phyloP scores from a whole-genome alignment of 179 eudicot genomes.

The Dionaea muscipula region DNA sequence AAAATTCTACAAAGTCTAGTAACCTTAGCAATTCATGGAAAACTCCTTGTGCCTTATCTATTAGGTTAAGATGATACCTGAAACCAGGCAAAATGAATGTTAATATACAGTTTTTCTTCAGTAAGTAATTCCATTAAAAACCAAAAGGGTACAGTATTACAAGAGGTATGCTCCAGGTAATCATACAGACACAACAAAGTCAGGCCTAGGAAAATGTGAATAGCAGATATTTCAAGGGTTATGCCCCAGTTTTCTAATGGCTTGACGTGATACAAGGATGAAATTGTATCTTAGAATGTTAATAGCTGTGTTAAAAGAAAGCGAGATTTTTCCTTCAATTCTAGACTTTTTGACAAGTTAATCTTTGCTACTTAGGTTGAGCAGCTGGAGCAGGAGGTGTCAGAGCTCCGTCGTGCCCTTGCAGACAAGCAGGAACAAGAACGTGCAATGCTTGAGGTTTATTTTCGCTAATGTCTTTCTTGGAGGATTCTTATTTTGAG shows the following conservation, averaged over 20 bases:
- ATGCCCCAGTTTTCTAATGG: no score
- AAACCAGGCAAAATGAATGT: no score
- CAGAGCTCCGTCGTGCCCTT: slow-evolving; percentile 61
- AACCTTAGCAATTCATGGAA: not conserved
- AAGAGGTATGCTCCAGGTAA: no score
- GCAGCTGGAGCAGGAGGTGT: slow-evolving; percentile 68
- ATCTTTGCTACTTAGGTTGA: slow-evolving; percentile 53
- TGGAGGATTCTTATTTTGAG: not conserved
- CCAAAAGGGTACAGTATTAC: no score
- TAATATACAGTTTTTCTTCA: no score
- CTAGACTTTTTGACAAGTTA: not conserved
- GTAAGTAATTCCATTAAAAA: no score
- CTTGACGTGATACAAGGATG: no score
- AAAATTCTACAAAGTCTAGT: not conserved
- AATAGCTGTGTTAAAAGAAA: not conserved
- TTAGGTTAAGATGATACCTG: no score
- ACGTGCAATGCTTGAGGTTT: slow-evolving; percentile 88
- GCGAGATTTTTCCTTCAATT: not conserved
- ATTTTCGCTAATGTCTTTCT: slow-evolving; percentile 3
- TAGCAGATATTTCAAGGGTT: no score
- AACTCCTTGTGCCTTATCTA: not conserved
- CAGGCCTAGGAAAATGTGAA: no score
- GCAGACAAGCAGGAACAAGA: slow-evolving; percentile 94
- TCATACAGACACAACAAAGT: no score
- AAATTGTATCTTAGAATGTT: not conserved